Evolutionary conservation across 23 red algal species (phyloP), one percentile per base, ranked within the genome.

Genomic region (Agarophyton chilense): DNA sequence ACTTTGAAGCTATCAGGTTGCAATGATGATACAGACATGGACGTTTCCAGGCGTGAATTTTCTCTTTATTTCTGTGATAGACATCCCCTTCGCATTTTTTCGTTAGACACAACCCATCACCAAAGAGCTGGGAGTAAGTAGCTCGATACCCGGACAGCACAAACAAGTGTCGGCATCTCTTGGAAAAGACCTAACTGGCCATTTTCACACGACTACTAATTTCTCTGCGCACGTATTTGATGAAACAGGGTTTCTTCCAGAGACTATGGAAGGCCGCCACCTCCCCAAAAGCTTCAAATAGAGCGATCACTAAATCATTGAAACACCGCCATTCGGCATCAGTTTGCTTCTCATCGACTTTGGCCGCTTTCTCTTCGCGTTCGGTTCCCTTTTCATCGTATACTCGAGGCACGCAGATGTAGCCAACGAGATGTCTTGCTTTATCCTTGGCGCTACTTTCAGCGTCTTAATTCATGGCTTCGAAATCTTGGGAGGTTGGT

Each of bases 251-350:
- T 40, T 52, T 90, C 60, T 92, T 92, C 86, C 92, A 94, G 12
- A 66, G 33, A 22, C 50, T 63, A 63, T 95, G 82, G 71, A 95
- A 95, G 32, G 74, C 74, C 6, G 89, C 82, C 26, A 95, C 96
- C 63, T 98, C 92, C 4, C 43, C 57, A 18, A 79, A 85, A 12
- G 65, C 81, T 28, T 51, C 38, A 84, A 81, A 95, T 35, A 71
- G 80, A 35, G 91, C 81, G 32, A 98, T 98, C 58, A 88, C 88
- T 86, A 98, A 98, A 49, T 98, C 96, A 74, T 98, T 98, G 41
- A 98, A 94, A 40, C 87, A 92, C 86, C 87, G 95, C 96, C 96
- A 98, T 21, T 78, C 91, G 11, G 66, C 83, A 32, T 68, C 58
- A 17, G 18, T 28, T 28, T 50, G 26, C 70, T 40, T 74, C 16